These are phyloP conservation scores for Borovskyia barvae DNA, from an alignment of 208 protist species.

Conservation along the genomic window DNA sequence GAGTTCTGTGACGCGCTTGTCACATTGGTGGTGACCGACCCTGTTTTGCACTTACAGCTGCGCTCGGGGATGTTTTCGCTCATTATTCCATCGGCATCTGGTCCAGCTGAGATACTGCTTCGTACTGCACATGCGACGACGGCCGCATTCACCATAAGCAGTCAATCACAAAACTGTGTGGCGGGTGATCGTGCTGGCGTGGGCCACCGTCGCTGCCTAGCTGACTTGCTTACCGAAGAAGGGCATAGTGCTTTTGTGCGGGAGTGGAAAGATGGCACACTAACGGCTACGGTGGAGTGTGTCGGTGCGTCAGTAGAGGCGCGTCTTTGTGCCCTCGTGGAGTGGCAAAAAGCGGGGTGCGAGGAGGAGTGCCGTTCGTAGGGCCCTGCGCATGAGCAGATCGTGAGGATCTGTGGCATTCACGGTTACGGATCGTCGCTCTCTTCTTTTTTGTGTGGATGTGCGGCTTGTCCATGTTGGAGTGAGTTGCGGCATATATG, in stretches of 20 bases:
- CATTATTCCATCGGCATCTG: slow-evolving; percentile 1
- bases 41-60: neutral
- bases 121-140: too few species aligned
- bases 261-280: neutral
- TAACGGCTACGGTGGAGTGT: slow-evolving; percentile 16
- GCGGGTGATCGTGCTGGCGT: neutral
- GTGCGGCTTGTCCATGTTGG: too few species aligned
- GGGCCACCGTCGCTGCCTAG: neutral
- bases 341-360: slow-evolving; percentile 1
- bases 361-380: too few species aligned
- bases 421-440: too few species aligned
- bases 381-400: too few species aligned
- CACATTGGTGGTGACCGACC: slow-evolving; percentile 1
- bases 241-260: slow-evolving; percentile 11
- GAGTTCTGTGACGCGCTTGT: slow-evolving; percentile 22
- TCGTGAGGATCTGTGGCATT: too few species aligned
- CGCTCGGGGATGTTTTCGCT: slow-evolving; percentile 4
- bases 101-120: neutral
- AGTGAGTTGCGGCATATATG: neutral
- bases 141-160: too few species aligned
- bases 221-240: neutral
- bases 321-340: slow-evolving; percentile 17
- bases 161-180: neutral
- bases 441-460: too few species aligned
- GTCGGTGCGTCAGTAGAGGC: slow-evolving; percentile 10